A percentile compares a stretch with the other conserved stretches of the same genome.
Conservation (phyloP, 2,329 filamentous ascomycete genomes). For the Arthrobotrys megalospora region DNA sequence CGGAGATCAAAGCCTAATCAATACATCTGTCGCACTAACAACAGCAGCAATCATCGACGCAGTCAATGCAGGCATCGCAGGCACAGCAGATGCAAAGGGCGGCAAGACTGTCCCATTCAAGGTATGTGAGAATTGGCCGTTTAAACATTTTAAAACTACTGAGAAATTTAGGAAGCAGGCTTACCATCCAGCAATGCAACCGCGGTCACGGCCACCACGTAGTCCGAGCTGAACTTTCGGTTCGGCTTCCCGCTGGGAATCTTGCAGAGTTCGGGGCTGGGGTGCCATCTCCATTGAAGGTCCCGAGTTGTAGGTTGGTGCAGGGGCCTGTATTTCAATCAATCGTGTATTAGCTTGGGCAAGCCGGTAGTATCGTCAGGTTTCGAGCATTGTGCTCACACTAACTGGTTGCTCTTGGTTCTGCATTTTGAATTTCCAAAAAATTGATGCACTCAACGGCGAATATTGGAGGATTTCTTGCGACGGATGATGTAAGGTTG, state of each 20-base stretch:
- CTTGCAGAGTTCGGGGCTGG: slow-evolving; percentile 44
- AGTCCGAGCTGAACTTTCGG: slow-evolving; percentile 55
- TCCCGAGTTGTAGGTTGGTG: slow-evolving; percentile 28
- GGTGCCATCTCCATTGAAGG: slow-evolving; percentile 57
- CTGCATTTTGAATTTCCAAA: slow-evolving; percentile 36
- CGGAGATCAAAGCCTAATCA: background rate
- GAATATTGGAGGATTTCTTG: too few relatives aligned
- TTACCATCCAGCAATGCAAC: slow-evolving; percentile 58
- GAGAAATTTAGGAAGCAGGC: background rate
- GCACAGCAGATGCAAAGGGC: slow-evolving; percentile 58
- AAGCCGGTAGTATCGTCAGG: background rate
- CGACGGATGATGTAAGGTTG: too few relatives aligned
- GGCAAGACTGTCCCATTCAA: slow-evolving; percentile 39
- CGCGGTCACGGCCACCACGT: slow-evolving; percentile 55
- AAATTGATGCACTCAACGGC: background rate
- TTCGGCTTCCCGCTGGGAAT: slow-evolving; percentile 45
- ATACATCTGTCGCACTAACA: slow-evolving; percentile 26
- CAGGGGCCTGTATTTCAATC: slow-evolving; percentile 21
- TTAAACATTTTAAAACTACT: background rate
- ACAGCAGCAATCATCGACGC: slow-evolving; percentile 59
- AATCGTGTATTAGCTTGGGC: background rate
- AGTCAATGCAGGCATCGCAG: slow-evolving; percentile 59
- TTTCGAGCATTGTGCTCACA: slow-evolving; percentile 14
- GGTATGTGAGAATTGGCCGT: background rate
- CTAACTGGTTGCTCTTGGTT: slow-evolving; percentile 34